Percentiles rank a stretch among this genome's conserved stretches.
Conservation (phyloP, 2,329 filamentous ascomycete genomes). For the Pyricularia sp. region DNA sequence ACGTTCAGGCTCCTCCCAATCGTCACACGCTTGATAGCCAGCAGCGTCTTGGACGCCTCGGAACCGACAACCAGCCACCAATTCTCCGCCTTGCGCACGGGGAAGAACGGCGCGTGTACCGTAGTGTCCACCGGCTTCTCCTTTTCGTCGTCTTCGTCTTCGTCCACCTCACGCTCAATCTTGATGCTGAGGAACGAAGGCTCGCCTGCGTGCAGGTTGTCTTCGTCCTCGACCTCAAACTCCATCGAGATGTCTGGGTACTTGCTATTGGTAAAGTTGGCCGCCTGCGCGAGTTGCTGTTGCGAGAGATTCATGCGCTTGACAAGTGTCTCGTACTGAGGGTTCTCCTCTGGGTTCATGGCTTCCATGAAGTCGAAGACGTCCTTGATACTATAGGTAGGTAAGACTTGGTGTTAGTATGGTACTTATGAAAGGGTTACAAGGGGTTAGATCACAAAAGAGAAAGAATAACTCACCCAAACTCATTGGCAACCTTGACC, state of each 20-base stretch:
- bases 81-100: conserved; percentile 85
- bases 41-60: conserved; percentile 74
- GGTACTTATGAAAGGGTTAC: not conserved
- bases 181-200: conserved; percentile 76
- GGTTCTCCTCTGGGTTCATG: conserved; percentile 93
- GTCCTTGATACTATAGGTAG: conserved; percentile 64
- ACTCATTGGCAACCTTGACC: conserved; percentile 73
- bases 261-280: conserved; percentile 89
- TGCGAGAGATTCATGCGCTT: conserved; percentile 72
- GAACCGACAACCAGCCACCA: conserved; percentile 98
- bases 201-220: conserved; percentile 69
- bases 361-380: conserved; percentile 98
- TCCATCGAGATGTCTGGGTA: conserved; percentile 93
- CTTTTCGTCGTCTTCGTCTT: conserved; percentile 56
- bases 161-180: conserved; percentile 75
- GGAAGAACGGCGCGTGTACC: conserved; percentile 94
- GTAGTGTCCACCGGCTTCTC: conserved; percentile 65
- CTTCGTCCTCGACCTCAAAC: conserved; percentile 74
- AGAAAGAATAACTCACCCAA: conserved; percentile 46
- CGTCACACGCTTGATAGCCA: conserved; percentile 92
- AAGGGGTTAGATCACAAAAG: not conserved
- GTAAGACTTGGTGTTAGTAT: conserved; percentile 19
- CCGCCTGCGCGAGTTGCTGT: conserved; percentile 77
- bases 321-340: conserved; percentile 68
- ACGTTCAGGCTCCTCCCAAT: conserved; percentile 67